phyloP scores from a whole-genome alignment of 2,329 filamentous ascomycete species.

The Sclerotinia sclerotiorum region DNA sequence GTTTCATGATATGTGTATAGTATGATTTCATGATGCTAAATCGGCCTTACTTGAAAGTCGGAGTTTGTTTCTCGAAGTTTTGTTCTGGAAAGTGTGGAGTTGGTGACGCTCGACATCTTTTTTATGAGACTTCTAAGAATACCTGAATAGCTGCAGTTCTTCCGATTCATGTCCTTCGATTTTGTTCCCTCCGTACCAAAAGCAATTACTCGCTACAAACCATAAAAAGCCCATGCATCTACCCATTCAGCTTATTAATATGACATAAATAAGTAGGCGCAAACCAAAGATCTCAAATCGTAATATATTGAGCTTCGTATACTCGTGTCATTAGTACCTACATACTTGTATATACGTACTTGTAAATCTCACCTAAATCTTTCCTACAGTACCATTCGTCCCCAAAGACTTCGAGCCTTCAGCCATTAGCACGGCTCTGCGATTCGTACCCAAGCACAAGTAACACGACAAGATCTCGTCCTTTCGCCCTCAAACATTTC shows the following conservation, averaged over 20 bases:
- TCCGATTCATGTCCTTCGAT: background rate
- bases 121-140: background rate
- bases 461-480: background rate
- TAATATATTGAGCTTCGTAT: background rate
- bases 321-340: background rate
- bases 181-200: background rate
- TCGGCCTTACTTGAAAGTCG: background rate
- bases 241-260: background rate
- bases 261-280: background rate
- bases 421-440: background rate
- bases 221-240: background rate
- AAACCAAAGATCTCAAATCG: background rate
- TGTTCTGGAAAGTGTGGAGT: background rate
- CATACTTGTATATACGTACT: too few relatives aligned
- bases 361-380: background rate
- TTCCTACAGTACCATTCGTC: background rate
- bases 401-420: background rate
- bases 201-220: background rate
- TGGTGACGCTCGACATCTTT: background rate
- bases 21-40: background rate
- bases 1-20: background rate
- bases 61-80: too few relatives aligned
- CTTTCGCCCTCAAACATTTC: background rate
- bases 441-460: background rate
- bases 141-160: background rate